phyloP scores from a whole-genome alignment of 2,329 filamentous ascomycete genomes.

The Ophiocordyceps camponoti-saundersi region DNA sequence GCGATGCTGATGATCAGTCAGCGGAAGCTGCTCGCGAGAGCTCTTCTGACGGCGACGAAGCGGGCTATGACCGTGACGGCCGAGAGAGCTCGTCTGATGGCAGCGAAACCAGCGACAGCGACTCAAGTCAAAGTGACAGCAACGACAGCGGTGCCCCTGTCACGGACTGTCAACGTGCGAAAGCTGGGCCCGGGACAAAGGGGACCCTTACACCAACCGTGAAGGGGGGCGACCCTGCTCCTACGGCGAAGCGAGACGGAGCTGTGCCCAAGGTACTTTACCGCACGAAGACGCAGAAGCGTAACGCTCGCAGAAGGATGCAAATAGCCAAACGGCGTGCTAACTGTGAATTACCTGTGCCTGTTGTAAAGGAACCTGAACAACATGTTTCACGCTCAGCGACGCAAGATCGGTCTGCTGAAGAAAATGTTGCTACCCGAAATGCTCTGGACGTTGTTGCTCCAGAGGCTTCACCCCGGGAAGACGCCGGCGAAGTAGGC shows the following conservation, averaged over 20 bases:
- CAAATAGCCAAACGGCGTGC: constrained; percentile 11
- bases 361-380: constrained; percentile 15
- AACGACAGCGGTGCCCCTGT: neutral
- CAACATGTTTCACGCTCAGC: constrained; percentile 17
- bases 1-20: constrained; percentile 1
- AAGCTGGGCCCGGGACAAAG: neutral
- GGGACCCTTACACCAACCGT: neutral
- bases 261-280: neutral
- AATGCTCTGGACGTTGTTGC: neutral
- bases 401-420: neutral
- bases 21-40: neutral
- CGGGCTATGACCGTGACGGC: neutral
- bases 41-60: neutral
- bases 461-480: constrained; percentile 1
- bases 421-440: neutral
- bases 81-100: neutral
- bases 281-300: constrained; percentile 25
- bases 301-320: constrained; percentile 31
- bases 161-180: neutral
- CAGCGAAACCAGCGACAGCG: constrained; percentile 4
- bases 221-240: too few relatives aligned
- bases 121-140: constrained; percentile 1
- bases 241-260: neutral
- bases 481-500: neutral
- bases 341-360: neutral